These are phyloP conservation scores for Euclidium syriacum DNA, from an alignment of 345 rosid species.

Conservation along the genomic window DNA sequence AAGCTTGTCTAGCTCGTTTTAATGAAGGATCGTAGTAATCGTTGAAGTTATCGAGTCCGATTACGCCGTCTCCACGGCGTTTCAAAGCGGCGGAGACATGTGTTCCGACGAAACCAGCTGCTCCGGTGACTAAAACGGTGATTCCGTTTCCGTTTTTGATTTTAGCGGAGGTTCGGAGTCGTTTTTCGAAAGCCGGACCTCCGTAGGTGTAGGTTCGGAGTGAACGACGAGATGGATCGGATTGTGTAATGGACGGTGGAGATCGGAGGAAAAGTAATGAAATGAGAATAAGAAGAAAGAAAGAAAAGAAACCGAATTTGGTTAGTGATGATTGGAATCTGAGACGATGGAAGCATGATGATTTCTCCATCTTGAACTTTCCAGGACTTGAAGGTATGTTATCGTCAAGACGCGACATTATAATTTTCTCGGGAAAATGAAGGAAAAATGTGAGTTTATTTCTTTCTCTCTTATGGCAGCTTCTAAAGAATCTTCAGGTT, in stretches of 20 bases:
- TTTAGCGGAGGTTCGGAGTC: slow-evolving; percentile 58
- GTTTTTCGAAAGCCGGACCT: slow-evolving; percentile 74
- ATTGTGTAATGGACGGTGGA: slow-evolving; percentile 45
- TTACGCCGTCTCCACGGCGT: slow-evolving; percentile 84
- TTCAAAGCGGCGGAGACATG: slow-evolving; percentile 78
- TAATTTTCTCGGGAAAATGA: slow-evolving; percentile 16
- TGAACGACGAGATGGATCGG: slow-evolving; percentile 83
- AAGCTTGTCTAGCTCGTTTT: slow-evolving; percentile 80
- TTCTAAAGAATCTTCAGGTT: slow-evolving; percentile 49
- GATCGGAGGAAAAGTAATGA: slow-evolving; percentile 80
- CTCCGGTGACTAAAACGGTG: slow-evolving; percentile 85
- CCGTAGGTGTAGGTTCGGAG: slow-evolving; percentile 72
- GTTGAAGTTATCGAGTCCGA: slow-evolving; percentile 87
- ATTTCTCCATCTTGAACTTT: slow-evolving; percentile 95
- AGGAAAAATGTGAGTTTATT: not conserved
- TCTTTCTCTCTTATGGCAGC: slow-evolving; percentile 10
- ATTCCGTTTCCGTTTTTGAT: slow-evolving; percentile 53
- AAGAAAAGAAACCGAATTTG: slow-evolving; percentile 81
- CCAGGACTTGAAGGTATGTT: slow-evolving; percentile 85
- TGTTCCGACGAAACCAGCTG: slow-evolving; percentile 91
- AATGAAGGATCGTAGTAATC: slow-evolving; percentile 83
- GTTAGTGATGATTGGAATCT: slow-evolving; percentile 73
- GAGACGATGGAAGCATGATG: slow-evolving; percentile 46
- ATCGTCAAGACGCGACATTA: slow-evolving; percentile 80
- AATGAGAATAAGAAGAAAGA: slow-evolving; percentile 67